Base-by-base conservation (phyloP, 2,329 filamentous ascomycete species). In the Aureobasidium sp. region DNA sequence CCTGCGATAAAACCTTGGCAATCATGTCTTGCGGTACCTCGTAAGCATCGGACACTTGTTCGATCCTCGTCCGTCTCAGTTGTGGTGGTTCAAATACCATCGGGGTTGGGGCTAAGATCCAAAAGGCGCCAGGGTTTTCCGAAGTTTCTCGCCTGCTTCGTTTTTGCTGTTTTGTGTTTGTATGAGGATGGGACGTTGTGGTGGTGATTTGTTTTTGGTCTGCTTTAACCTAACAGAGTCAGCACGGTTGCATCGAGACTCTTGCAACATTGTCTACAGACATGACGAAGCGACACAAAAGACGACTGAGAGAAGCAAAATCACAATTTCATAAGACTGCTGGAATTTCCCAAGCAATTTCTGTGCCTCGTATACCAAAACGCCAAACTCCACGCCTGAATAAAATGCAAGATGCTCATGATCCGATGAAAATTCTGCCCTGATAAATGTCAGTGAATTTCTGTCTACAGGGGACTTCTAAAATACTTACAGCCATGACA, bases 401-500 rank as follows among this genome's bases (percentile, higher is more conserved):
- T 12, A 29, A 41, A 25, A 34, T 25, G 22, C 30, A 24, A 14
- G 7, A 39, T 41, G n/a, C n/a, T 38, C 41, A 62, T 38, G 57
- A 53, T 24, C 61, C 61, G 42, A 62, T 55, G 47, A 63, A 58
- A 34, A 62, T 57, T 16, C 60, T 61, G 40, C 56, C 57, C 61
- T 64, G 50, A 6, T 6, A 4, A 4, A 6, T 12, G 21, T 35
- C n/a, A 48, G 44, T 11, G 12, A 14, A 6, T 3, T n/a, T 3
- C 34, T 25, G 6, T 39, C 19, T n/a, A 44, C 6, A n/a, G 10
- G 12, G 19, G n/a, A 25, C 10, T 10, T 8, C 4, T 17, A 24
- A 16, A 14, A 37, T 21, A 74, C 80, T 72, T 68, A 96, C 93
- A 60, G 93, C 93, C 90, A 98, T 97, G 63, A 89, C 71, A 27